These are phyloP conservation scores for Russula earlei DNA, from an alignment of 768 basidiomycete species.

Conservation along the genomic window DNA sequence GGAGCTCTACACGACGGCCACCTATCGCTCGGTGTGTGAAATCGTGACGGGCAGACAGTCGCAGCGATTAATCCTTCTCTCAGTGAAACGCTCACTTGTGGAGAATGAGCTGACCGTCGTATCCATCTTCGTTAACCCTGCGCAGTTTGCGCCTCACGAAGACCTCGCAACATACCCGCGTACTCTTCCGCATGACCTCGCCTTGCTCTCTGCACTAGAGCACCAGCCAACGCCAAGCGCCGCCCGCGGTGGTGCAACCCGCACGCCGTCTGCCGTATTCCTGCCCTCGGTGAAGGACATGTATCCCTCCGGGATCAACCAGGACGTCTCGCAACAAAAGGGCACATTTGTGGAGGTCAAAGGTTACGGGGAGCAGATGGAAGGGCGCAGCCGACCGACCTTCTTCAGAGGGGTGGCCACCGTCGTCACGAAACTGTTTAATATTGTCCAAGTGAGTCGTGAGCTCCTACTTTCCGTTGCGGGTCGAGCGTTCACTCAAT, in stretches of 20 bases:
- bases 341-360: slow-evolving; percentile 92
- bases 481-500: slow-evolving; percentile 5
- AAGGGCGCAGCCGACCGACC: slow-evolving; percentile 74
- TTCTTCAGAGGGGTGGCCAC: slow-evolving; percentile 97
- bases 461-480: not conserved
- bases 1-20: slow-evolving; percentile 94
- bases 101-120: slow-evolving; percentile 82
- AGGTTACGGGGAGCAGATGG: slow-evolving; percentile 89
- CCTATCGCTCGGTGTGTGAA: slow-evolving; percentile 67
- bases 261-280: slow-evolving; percentile 63
- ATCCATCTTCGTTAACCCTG: slow-evolving; percentile 96
- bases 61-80: not conserved
- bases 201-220: slow-evolving; percentile 38
- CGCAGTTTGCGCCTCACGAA: slow-evolving; percentile 94
- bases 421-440: slow-evolving; percentile 91
- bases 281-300: slow-evolving; percentile 72
- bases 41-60: slow-evolving; percentile 4
- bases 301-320: slow-evolving; percentile 87
- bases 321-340: slow-evolving; percentile 60
- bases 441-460: slow-evolving; percentile 68
- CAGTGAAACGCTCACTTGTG: slow-evolving; percentile 68
- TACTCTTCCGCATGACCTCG: slow-evolving; percentile 68
- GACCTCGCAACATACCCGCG: slow-evolving; percentile 88
- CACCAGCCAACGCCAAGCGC: slow-evolving; percentile 19
- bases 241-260: slow-evolving; percentile 20